Evolutionary conservation across 192 early-diverging fungal genomes (phyloP).

Genomic region (Cladochytrium replicatum): DNA sequence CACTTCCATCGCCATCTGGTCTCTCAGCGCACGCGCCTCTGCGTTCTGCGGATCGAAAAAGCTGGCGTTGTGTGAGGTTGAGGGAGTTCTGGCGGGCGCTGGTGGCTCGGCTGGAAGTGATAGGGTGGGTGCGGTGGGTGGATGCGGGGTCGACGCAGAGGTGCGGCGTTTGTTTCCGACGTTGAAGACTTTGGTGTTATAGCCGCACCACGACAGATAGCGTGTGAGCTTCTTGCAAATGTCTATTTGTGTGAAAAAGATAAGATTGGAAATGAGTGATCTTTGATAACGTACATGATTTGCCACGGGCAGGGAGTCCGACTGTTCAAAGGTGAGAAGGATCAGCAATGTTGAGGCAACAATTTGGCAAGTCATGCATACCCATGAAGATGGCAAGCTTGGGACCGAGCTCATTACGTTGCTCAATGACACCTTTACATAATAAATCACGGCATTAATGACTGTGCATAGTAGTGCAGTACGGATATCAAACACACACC

Average conservation of each 20-base stretch:
- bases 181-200: constrained; percentile 69
- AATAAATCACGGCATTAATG: no score
- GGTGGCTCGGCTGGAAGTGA: not conserved
- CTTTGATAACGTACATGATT: constrained; percentile 45
- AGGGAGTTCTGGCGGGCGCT: not conserved
- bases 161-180: constrained; percentile 89
- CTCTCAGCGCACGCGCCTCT: constrained; percentile 63
- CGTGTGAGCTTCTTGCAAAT: constrained; percentile 92
- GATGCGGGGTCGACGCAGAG: constrained; percentile 12
- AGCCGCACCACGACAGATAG: constrained; percentile 34
- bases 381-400: constrained; percentile 95
- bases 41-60: constrained; percentile 92
- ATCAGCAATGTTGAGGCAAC: no score
- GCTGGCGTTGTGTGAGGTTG: constrained; percentile 60
- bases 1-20: constrained; percentile 81
- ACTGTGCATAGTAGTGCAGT: no score
- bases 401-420: constrained; percentile 67
- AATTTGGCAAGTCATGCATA: no score
- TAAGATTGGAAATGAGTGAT: not conserved
- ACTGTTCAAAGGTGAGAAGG: no score
- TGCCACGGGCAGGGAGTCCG: constrained; percentile 90
- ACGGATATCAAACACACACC: no score
- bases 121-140: not conserved
- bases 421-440: constrained; percentile 32
- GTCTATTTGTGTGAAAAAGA: constrained; percentile 45